Evolutionary conservation across 2,329 filamentous ascomycete genomes (phyloP).

Genomic region (Clonostachys solani): DNA sequence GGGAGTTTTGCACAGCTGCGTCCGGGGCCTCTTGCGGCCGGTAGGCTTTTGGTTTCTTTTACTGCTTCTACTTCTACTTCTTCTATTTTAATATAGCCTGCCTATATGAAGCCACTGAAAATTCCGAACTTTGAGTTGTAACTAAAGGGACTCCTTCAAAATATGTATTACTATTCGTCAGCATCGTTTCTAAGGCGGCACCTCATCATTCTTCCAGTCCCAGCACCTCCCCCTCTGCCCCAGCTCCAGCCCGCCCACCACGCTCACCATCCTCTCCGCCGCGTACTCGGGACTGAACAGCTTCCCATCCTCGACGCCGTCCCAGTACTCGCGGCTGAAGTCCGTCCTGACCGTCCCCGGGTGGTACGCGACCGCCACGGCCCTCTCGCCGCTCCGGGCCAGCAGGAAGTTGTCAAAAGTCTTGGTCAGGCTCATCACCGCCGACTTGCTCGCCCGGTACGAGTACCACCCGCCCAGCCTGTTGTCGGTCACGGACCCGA

Average conservation of each 20-base stretch:
- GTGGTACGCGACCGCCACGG: slow-evolving; percentile 67
- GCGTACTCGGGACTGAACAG: slow-evolving; percentile 65
- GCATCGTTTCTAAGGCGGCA: slow-evolving; percentile 41
- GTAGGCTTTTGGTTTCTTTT: not conserved
- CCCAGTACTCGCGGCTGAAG: slow-evolving; percentile 71
- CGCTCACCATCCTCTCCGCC: slow-evolving; percentile 58
- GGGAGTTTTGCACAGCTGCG: not conserved
- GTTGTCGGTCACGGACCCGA: slow-evolving; percentile 73
- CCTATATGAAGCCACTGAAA: too few species aligned
- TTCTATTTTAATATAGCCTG: not conserved
- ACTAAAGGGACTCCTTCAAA: not conserved
- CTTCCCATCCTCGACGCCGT: slow-evolving; percentile 51
- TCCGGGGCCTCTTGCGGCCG: not conserved
- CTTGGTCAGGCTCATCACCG: slow-evolving; percentile 66
- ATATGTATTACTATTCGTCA: too few species aligned
- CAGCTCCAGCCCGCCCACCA: slow-evolving; percentile 45
- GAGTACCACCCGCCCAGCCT: slow-evolving; percentile 74
- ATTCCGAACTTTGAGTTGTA: too few species aligned
- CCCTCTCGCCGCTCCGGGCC: slow-evolving; percentile 52
- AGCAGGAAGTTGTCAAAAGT: slow-evolving; percentile 66
- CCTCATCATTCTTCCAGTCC: slow-evolving; percentile 66
- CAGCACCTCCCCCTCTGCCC: slow-evolving; percentile 59
- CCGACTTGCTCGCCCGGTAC: slow-evolving; percentile 74
- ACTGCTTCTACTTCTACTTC: not conserved
- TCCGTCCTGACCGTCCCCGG: slow-evolving; percentile 78